Conservation (phyloP, 306 rosid genomes). For the Dryas alaskensis region DNA sequence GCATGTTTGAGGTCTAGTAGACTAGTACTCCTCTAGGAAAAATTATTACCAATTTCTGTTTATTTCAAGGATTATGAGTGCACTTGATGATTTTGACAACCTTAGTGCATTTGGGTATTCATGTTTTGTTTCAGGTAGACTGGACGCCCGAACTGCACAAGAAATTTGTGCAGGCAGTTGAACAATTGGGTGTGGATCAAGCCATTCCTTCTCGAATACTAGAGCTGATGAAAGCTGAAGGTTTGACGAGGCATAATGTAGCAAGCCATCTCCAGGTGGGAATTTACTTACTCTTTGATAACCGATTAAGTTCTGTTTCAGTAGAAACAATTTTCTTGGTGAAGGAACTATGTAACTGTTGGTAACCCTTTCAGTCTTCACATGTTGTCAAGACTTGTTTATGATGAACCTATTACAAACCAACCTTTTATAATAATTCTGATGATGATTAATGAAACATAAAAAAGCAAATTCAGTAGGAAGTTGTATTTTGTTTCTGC, state of each 20-base stretch:
- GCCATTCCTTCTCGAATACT: slow-evolving; percentile 99
- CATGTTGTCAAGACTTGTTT: not conserved
- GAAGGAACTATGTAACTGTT: not conserved
- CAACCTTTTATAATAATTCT: not conserved
- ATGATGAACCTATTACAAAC: not conserved
- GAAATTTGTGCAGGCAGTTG: slow-evolving; percentile 88
- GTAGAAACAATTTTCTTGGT: not conserved
- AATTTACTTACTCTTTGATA: slow-evolving; percentile 14
- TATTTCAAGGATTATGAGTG: not conserved
- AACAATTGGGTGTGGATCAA: slow-evolving; percentile 89
- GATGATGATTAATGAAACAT: not conserved
- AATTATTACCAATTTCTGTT: not conserved
- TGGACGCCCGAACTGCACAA: slow-evolving; percentile 91
- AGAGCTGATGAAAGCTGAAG: slow-evolving; percentile 87
- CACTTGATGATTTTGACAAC: not conserved
- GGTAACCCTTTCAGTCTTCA: not conserved
- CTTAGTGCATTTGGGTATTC: slow-evolving; percentile 4
- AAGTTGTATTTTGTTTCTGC: not conserved
- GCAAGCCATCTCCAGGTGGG: slow-evolving; percentile 99
- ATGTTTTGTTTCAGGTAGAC: slow-evolving; percentile 68
- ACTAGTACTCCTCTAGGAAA: not conserved
- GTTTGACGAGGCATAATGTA: slow-evolving; percentile 93
- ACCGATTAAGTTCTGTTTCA: not conserved
- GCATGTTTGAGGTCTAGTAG: not conserved
- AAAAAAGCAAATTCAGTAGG: not conserved